A percentile compares a stretch with the other conserved stretches of the same genome.
Conservation (phyloP, 1,284 basidiomycete species). For the Salmacisia buchloeana region DNA sequence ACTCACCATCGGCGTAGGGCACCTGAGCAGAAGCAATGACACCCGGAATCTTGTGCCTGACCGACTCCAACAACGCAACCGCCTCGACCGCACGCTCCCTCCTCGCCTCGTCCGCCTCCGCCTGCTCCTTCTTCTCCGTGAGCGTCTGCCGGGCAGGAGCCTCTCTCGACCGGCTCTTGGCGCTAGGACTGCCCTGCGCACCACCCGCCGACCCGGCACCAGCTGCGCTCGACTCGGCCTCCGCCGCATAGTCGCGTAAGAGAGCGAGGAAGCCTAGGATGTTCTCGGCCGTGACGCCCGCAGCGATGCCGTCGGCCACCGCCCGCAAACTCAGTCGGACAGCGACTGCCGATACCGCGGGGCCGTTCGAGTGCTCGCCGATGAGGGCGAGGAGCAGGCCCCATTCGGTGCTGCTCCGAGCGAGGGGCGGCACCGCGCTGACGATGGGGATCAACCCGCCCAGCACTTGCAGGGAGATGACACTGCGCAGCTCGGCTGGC, state of each 20-base stretch:
- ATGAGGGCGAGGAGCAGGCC: slow-evolving; percentile 85
- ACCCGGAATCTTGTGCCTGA: slow-evolving; percentile 31
- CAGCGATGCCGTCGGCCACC: neutral
- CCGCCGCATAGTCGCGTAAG: slow-evolving; percentile 73
- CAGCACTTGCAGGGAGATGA: slow-evolving; percentile 83
- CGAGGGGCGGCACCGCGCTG: slow-evolving; percentile 62
- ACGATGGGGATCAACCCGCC: slow-evolving; percentile 75
- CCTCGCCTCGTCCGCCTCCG: slow-evolving; percentile 39
- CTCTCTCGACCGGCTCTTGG: neutral
- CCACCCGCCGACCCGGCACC: neutral
- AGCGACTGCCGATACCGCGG: neutral
- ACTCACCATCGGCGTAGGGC: neutral
- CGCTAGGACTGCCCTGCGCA: neutral
- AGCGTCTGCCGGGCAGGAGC: slow-evolving; percentile 21
- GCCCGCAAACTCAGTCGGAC: neutral
- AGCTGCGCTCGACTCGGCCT: slow-evolving; percentile 24
- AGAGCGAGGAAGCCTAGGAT: slow-evolving; percentile 72
- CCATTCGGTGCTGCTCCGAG: slow-evolving; percentile 86
- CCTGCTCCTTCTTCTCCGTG: slow-evolving; percentile 48
- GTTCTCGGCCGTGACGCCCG: slow-evolving; percentile 66
- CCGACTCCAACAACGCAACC: slow-evolving; percentile 64
- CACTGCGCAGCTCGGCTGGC: slow-evolving; percentile 68
- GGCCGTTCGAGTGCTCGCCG: slow-evolving; percentile 64
- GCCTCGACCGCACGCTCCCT: slow-evolving; percentile 71
- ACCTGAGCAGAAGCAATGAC: slow-evolving; percentile 27